phyloP scores from a whole-genome alignment of 139 green algal species.

The Eudorina sp. region DNA sequence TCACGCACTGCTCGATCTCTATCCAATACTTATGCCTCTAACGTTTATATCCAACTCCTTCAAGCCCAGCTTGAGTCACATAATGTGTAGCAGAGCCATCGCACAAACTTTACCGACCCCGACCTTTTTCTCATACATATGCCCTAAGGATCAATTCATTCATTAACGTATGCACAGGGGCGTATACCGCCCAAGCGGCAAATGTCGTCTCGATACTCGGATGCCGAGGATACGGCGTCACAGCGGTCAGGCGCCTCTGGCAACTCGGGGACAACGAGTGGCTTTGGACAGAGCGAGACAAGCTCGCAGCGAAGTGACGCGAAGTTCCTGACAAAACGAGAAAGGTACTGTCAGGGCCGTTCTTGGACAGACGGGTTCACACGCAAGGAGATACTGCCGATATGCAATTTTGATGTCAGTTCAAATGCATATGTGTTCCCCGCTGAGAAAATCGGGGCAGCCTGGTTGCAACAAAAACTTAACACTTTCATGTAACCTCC shows the following conservation, averaged over 20 bases:
- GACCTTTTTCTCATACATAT: no score
- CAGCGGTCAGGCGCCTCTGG: neutral
- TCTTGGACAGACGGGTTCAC: neutral
- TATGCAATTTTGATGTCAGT: neutral
- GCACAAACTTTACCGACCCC: no score
- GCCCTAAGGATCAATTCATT: no score
- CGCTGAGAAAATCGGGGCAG: no score
- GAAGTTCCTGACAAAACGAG: constrained; percentile 13
- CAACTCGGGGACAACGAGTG: neutral
- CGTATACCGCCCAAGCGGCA: no score
- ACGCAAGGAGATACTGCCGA: neutral
- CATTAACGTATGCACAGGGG: no score
- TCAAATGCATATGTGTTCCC: neutral
- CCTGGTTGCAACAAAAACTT: neutral
- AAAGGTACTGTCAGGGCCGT: neutral
- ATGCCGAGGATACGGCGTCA: neutral
- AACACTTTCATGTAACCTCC: neutral
- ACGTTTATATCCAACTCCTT: no score
- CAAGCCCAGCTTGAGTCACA: no score
- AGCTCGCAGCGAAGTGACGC: neutral
- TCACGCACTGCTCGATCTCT: no score
- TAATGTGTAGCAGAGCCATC: no score
- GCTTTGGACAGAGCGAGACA: constrained; percentile 11
- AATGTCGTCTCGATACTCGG: constrained; percentile 12
- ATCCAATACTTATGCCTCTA: no score